phyloP scores from a whole-genome alignment of 2,329 filamentous ascomycete species.

The Talaromyces islandicus region DNA sequence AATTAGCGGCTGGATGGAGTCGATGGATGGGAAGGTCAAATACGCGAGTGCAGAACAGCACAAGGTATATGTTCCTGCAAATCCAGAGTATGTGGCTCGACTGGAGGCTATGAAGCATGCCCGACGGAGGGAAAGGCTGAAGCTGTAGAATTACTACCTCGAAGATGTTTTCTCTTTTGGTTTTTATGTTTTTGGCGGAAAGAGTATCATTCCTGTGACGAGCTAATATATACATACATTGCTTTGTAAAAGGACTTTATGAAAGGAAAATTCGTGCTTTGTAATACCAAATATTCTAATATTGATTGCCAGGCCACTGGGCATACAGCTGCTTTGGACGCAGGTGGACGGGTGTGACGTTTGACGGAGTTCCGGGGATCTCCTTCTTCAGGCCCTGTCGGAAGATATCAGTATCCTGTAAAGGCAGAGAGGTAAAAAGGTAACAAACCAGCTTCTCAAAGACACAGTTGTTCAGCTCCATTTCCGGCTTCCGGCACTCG shows the following conservation, averaged over 20 bases:
- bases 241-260: conserved; percentile 1
- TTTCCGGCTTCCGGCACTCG: conserved; percentile 85
- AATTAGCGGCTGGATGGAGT: conserved; percentile 46
- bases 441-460: conserved; percentile 84
- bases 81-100: conserved; percentile 28
- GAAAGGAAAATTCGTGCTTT: not conserved
- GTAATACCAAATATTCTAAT: conserved; percentile 14
- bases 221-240: conserved; percentile 12
- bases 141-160: not conserved
- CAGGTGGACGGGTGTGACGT: conserved; percentile 67
- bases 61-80: conserved; percentile 43
- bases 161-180: not conserved
- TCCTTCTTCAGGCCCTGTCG: conserved; percentile 71
- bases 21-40: conserved; percentile 41
- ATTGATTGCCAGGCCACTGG: conserved; percentile 33
- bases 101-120: conserved; percentile 4
- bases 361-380: conserved; percentile 66
- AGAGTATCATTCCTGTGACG: conserved; percentile 2
- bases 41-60: conserved; percentile 50
- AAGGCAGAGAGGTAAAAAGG: not conserved
- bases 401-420: not conserved
- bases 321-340: conserved; percentile 49
- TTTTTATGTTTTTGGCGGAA: not conserved
- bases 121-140: conserved; percentile 3
- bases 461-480: conserved; percentile 89